A percentile compares a stretch with the other conserved stretches of the same genome.
Evolutionary conservation across 805 yeast species (phyloP).

Genomic region (Wickerhamiella kazuoi): DNA sequence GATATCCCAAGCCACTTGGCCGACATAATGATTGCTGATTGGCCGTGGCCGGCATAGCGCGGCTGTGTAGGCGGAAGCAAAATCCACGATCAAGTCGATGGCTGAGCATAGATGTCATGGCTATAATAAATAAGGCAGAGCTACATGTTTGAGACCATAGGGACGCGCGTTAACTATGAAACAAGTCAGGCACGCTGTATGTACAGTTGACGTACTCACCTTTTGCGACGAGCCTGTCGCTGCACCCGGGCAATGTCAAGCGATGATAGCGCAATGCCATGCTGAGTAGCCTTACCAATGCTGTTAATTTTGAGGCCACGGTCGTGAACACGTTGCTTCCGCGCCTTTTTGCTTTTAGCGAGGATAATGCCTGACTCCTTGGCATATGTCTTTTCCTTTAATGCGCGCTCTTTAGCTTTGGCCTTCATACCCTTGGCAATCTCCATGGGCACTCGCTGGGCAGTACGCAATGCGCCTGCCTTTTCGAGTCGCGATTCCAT

Average conservation of each 20-base stretch:
- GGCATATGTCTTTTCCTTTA: constrained; percentile 55
- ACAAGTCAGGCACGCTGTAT: too few relatives aligned
- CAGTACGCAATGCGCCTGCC: constrained; percentile 22
- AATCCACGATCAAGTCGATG: too few relatives aligned
- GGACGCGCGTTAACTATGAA: too few relatives aligned
- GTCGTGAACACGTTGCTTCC: constrained; percentile 34
- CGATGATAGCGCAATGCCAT: constrained; percentile 12
- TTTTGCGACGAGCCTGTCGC: neutral
- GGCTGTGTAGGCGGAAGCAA: too few relatives aligned
- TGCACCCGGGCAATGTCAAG: constrained; percentile 12
- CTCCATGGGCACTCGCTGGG: constrained; percentile 76
- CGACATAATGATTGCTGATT: too few relatives aligned
- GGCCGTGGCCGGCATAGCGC: too few relatives aligned
- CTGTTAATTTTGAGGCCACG: constrained; percentile 53
- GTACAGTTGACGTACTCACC: too few relatives aligned
- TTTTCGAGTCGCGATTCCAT: constrained; percentile 21
- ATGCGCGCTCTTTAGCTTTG: constrained; percentile 31
- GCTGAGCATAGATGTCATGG: too few relatives aligned
- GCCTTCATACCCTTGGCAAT: constrained; percentile 71
- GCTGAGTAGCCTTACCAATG: constrained; percentile 14
- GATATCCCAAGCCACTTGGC: too few relatives aligned
- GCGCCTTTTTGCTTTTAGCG: constrained; percentile 36
- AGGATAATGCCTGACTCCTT: constrained; percentile 80
- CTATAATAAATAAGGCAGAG: neutral
- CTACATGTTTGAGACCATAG: neutral